Base-by-base conservation (phyloP, 495 filamentous ascomycete genomes). In the Trypethelium eluteriae region DNA sequence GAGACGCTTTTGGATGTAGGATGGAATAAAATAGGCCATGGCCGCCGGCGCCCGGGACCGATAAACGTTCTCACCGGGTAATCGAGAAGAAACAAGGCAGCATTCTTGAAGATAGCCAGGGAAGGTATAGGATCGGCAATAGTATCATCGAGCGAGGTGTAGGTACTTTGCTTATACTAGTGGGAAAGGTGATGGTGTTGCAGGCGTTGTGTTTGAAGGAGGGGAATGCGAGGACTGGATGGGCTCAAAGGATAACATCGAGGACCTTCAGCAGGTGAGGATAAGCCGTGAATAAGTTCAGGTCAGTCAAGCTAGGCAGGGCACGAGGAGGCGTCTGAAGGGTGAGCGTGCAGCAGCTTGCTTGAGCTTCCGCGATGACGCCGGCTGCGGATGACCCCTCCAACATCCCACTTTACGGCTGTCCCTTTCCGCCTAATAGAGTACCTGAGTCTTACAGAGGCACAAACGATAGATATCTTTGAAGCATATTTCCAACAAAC, bases 11-110 rank as follows among this genome's bases (percentile, higher is more conserved):
- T 73, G 71, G 77, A 94, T 85, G 70, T 84, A 88, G 46, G 88
- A 91, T 57, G 89, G 86, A 73, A 89, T 76, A 73, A 94, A 88
- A 72, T 82, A 87, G 14, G 73, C 66, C 78, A 80, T 79, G 63
- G 62, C 63, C n/a, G 66, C 14, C 32, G 32, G 18, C 53, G 14
- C 3, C 53, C 6, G 53, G 53, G 25, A 32, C n/a, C 53, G 53
- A 35, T 6, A 5, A 59, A 32, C 10, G 7, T 59, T n/a, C 18
- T 36, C 18, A 59, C 7, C 53, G 53, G 9, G 53, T 18, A 35
- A 59, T 7, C 7, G 7, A 10, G 6, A 36, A 34, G 53, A 36
- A 14, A 36, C 11, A 36, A 59, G 14, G 53, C 53, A 14, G 7
- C 53, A 36, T 59, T 18, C n/a, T 59, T 32, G 10, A 35, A 2